Percentiles rank a stretch among this genome's conserved stretches.
Evolutionary conservation across 306 rosid species (phyloP).

Genomic region (Cucumis cinereus): DNA sequence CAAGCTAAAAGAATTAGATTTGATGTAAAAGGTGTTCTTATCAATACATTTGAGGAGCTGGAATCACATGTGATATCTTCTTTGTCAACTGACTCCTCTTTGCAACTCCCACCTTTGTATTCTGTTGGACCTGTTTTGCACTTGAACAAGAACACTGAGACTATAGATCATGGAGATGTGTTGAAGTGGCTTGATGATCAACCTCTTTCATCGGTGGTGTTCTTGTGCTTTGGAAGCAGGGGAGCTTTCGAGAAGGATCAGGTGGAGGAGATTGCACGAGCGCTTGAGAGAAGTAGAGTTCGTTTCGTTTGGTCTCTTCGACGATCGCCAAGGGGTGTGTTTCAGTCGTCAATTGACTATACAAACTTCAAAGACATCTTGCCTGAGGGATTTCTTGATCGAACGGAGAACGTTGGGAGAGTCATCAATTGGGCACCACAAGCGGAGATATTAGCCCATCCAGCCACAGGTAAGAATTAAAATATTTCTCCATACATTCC

Average conservation of each 20-base stretch:
- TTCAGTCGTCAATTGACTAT: neutral
- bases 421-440: constrained; percentile 23
- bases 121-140: neutral
- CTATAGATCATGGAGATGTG: neutral
- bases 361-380: neutral
- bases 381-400: constrained; percentile 4
- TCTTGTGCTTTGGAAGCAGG: constrained; percentile 24
- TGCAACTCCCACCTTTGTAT: neutral
- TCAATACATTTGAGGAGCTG: constrained; percentile 12
- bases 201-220: constrained; percentile 12
- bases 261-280: constrained; percentile 12
- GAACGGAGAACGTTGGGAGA: constrained; percentile 10
- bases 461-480: no score
- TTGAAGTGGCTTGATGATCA: constrained; percentile 20
- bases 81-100: neutral
- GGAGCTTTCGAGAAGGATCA: constrained; percentile 10
- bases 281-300: constrained; percentile 9
- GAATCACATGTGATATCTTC: constrained; percentile 1
- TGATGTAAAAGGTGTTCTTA: constrained; percentile 14
- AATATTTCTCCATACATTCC: no score
- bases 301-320: neutral
- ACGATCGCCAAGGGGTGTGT: neutral
- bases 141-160: neutral
- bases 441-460: neutral
- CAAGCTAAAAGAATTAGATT: neutral